These are phyloP conservation scores for Centrapalus pauciflorus DNA, from an alignment of 129 eudicot genomes.

Conservation along the genomic window DNA sequence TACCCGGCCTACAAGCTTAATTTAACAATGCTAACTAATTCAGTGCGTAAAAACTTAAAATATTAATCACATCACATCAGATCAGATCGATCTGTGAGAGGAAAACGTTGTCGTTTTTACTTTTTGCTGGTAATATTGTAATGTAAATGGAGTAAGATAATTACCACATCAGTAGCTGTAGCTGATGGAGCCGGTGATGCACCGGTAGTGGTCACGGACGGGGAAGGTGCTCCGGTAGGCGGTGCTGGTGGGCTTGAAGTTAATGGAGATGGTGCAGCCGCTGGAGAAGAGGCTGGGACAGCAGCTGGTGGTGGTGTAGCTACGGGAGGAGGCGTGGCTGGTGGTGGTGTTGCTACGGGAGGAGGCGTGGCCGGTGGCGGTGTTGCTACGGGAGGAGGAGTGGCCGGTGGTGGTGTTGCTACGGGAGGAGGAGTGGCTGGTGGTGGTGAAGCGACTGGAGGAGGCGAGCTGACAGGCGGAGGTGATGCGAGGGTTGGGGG, in stretches of 20 bases:
- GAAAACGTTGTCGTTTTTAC: no score
- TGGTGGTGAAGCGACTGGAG: slow-evolving; percentile 27
- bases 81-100: slow-evolving; percentile 1
- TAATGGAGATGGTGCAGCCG: slow-evolving; percentile 33
- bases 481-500: slow-evolving; percentile 23
- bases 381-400: slow-evolving; percentile 26
- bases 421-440: slow-evolving; percentile 40
- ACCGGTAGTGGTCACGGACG: slow-evolving; percentile 11
- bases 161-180: slow-evolving; percentile 45
- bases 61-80: background rate
- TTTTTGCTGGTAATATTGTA: background rate
- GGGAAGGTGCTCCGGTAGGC: slow-evolving; percentile 46
- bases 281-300: slow-evolving; percentile 40
- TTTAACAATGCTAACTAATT: background rate
- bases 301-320: slow-evolving; percentile 29
- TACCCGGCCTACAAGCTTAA: background rate
- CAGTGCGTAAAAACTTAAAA: background rate
- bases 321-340: slow-evolving; percentile 4
- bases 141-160: background rate
- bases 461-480: slow-evolving; percentile 28
- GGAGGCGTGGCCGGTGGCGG: slow-evolving; percentile 29
- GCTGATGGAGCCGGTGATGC: slow-evolving; percentile 45
- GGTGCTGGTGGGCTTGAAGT: slow-evolving; percentile 49
- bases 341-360: background rate
- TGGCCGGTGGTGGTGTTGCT: slow-evolving; percentile 24